Base-by-base conservation (phyloP, 331 rosid genomes). In the Pyrus hybrid region DNA sequence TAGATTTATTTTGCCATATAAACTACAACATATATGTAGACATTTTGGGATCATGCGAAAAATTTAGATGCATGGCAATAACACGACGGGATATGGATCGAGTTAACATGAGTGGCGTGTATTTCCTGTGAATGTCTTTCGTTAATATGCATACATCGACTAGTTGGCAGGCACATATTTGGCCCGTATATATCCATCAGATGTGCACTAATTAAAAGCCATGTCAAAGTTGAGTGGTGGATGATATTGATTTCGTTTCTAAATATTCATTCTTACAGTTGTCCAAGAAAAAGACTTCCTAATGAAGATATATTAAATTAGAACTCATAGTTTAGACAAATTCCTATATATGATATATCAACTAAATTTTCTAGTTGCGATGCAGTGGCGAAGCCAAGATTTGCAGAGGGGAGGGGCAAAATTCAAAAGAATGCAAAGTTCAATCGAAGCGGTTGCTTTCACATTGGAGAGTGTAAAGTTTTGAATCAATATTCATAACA, bases 201-300 rank as follows among this genome's bases (percentile, higher is more conserved):
- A 51, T 51, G 57, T 51, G 57, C 57, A 51, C 22, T 51, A 7
- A 18, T 51, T 51, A 51, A 51, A 51, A 51, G 10, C 8, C 57
- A 74, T 61, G 60, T 54, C 58, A 70, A 62, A 73, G 54, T 70
- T 21, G 21, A 73, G 79, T 54, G 30, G 66, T 79, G 61, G 73
- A 26, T 45, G 75, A 80, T 29, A 57, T 10, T 82, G 41, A 71
- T 80, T 62, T 61, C 18, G 53, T 45, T 54, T 61, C 25, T 57
- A 26, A 29, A n/a, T 51, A 61, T 45, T 13, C 33, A 1, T 14
- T 45, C 32, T 28, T 63, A 74, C 51, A 74, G 78, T 74, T 63
- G 78, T 63, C 63, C 62, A 63, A 45, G 78, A 63, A 63, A 74
- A 74, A 63, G 78, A 74, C 78, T 47, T 32, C 71, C 47, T 74